These are phyloP conservation scores for Lactarius quietus DNA, from an alignment of 768 basidiomycete genomes.

Conservation along the genomic window DNA sequence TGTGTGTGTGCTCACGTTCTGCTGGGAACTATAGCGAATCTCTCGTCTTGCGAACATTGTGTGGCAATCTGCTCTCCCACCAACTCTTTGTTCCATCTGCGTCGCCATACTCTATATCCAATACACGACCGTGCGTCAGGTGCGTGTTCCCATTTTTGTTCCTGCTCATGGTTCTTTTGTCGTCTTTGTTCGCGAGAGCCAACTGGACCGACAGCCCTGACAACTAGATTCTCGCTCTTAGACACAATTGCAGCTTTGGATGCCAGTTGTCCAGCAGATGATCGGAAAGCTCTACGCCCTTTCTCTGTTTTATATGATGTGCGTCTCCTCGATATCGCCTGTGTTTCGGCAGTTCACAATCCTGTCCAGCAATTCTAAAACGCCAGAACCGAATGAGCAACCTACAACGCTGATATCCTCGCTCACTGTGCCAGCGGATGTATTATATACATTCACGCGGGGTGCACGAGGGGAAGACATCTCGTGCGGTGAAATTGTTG, in stretches of 20 bases:
- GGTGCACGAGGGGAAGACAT: background rate
- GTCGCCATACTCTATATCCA: background rate
- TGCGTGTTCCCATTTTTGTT: background rate
- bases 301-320: slow-evolving; percentile 17
- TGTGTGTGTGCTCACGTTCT: background rate
- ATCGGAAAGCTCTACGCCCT: slow-evolving; percentile 21
- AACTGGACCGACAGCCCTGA: background rate
- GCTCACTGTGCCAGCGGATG: slow-evolving; percentile 5
- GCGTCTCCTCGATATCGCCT: background rate
- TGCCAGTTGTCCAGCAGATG: background rate
- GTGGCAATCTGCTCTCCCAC: slow-evolving; percentile 18
- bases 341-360: background rate
- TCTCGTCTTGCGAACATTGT: slow-evolving; percentile 4
- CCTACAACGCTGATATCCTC: background rate
- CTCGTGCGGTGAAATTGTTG: background rate
- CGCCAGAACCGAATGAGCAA: background rate
- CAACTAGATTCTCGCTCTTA: background rate
- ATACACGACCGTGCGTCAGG: background rate
- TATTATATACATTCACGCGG: background rate
- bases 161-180: background rate
- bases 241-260: slow-evolving; percentile 10
- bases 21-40: background rate
- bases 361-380: background rate
- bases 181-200: background rate
- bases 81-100: slow-evolving; percentile 10